Base-by-base conservation (phyloP, 1,284 basidiomycete species). In the Ceratobasidium sp. region DNA sequence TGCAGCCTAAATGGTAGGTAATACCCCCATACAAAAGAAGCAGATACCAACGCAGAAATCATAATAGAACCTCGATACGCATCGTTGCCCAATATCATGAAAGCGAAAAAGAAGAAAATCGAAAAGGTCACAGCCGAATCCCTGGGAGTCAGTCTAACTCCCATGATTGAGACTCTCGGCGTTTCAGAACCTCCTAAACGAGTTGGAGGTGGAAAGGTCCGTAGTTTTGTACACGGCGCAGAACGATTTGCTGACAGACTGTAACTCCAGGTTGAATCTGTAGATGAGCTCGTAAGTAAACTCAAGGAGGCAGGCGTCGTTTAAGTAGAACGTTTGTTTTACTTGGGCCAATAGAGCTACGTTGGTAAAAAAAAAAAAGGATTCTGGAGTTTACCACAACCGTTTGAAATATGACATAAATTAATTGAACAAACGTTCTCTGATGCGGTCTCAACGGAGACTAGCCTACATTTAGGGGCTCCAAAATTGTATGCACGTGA, bases 71-170 rank as follows among this genome's bases (percentile, higher is more conserved):
- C 96, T 12, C 90, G 96, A 77, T 98, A 97, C 79, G 95, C 96
- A 0, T 95, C 95, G 30, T 81, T 97, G 75, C 96, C 95, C 18
- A 97, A 95, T 79, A 97, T 97, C 81, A 97, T 97, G 94, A 97
- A 97, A 84, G 97, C 97, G 28, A 99, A 98, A 87, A 99, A 98
- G 88, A 99, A 99, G 84, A 92, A 93, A 28, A 84, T 98, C 62
- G 91, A 96, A 83, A 96, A 94, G 79, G 78, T 96, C 74, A 89
- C 89, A 39, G 85, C 94, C 9, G 84, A 86, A 58, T 94, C 97
- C 77, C 89, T 98, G 16, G 90, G 90, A n/a, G 83, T 96, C 45
- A 92, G 96, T 80, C 84, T 92, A 52, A 85, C 88, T 0, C 94
- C 94, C 18, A 85, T 89, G 53, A 83, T 98, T 41, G 94, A 98